phyloP scores from a whole-genome alignment of 257 asterid species.

The Solanum clarkiae region DNA sequence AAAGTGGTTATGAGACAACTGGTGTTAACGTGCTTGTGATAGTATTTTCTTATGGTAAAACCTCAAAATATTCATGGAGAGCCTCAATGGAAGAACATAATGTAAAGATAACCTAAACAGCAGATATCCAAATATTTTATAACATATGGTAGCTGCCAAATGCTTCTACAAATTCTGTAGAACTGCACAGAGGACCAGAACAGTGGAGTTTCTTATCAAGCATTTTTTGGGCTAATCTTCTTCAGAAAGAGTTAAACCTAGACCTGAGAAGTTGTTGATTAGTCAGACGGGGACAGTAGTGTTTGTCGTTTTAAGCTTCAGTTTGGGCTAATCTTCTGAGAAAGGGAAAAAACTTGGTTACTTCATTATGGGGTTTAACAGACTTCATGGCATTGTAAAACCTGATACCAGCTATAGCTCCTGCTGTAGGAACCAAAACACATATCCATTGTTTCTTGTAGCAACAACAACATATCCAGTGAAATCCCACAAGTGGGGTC shows the following conservation, averaged over 20 bases:
- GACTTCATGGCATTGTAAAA: constrained; percentile 14
- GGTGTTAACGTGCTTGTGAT: background rate
- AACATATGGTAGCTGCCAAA: background rate
- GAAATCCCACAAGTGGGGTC: too few species aligned
- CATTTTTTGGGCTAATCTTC: background rate
- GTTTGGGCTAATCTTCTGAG: background rate
- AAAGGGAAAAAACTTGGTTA: constrained; percentile 2
- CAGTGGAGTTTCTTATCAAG: background rate
- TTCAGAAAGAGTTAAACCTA: background rate
- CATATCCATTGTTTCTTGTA: constrained; percentile 18
- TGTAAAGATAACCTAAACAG: background rate
- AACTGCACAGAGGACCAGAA: background rate
- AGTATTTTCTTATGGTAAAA: background rate
- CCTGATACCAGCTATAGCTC: constrained; percentile 28
- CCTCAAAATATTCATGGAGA: background rate
- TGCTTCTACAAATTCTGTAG: background rate
- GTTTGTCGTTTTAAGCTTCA: background rate
- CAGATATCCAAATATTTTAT: background rate
- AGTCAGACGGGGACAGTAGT: background rate
- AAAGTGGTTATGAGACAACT: background rate
- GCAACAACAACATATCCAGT: too few species aligned
- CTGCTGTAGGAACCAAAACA: constrained; percentile 16
- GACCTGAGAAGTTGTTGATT: background rate
- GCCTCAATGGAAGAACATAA: background rate
- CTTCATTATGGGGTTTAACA: constrained; percentile 1